Base-by-base conservation (phyloP, 805 yeast genomes). In the Teunomyces cretensis region DNA sequence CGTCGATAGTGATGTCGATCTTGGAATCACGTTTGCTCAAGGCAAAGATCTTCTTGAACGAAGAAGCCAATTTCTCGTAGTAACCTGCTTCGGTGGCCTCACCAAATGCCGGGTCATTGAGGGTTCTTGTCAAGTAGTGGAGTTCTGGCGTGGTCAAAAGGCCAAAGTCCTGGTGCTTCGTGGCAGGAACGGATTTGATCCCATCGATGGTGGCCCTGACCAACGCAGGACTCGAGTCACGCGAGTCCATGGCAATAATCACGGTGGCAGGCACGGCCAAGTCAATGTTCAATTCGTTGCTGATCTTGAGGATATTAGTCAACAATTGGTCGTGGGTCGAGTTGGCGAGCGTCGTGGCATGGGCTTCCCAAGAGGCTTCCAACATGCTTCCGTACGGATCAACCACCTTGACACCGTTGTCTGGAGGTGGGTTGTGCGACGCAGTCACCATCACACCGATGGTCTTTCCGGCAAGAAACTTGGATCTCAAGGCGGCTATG, bases 361-460 rank as follows among this genome's bases (percentile, higher is more conserved):
- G 69, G 0, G 74, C 67, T 60, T 94, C 99, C 99, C 99, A 94
- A 6, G 74, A 56, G 43, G 81, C 80, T 45, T 80, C 85, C 54
- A 91, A 75, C 97, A 91, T 91, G 50, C 86, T 89, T 19, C 98
- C 97, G 61, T 76, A 68, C 1, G 98, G 97, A 54, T 92, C 98
- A 17, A 92, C 88, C n/a, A 94, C 75, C 66, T 92, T 92, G 32
- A 61, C 65, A 0, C 65, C 65, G 28, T 60, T 60, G 14, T 51
- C 55, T 33, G 73, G 72, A 0, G 97, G 96, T 0, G 97, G 97
- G 57, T 90, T 90, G 64, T 90, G 97, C 0, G 96, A 86, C 0
- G 97, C 97, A 1, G 97, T 94, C 58, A 94, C 84, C 97, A 94
- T 92, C 9, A 91, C 84, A n/a, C 99, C 99, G 26, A 91, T 78